Percentiles rank a stretch among this genome's conserved stretches.
These are phyloP conservation scores for Alternaria arbusti DNA, from an alignment of 2,329 filamentous ascomycete genomes.

Conservation along the genomic window DNA sequence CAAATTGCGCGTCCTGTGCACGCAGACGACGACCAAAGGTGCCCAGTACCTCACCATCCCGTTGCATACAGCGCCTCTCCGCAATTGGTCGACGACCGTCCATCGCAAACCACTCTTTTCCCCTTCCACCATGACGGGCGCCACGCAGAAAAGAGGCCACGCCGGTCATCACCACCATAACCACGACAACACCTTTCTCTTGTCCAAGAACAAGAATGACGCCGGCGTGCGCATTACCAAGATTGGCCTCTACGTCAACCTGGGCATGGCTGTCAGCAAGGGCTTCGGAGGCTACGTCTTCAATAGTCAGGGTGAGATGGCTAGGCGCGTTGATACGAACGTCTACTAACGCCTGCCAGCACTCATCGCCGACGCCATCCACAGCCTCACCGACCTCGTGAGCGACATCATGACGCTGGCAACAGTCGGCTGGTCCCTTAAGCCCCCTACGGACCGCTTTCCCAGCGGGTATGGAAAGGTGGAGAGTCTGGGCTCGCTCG, in stretches of 20 bases:
- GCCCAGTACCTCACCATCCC: constrained; percentile 15
- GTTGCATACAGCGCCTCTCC: constrained; percentile 8
- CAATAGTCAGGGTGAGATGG: constrained; percentile 73
- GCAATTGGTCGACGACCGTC: constrained; percentile 42
- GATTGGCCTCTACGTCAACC: constrained; percentile 85
- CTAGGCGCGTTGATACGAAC: neutral
- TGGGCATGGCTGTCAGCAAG: constrained; percentile 93
- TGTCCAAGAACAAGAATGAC: constrained; percentile 84
- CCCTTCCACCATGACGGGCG: constrained; percentile 38
- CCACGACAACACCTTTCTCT: constrained; percentile 84
- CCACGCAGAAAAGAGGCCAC: constrained; percentile 41
- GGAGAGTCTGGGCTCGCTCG: constrained; percentile 92
- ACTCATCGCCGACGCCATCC: constrained; percentile 91
- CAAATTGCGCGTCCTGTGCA: constrained; percentile 42
- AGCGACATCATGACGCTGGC: constrained; percentile 93
- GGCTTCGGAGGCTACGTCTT: constrained; percentile 91
- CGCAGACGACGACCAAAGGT: constrained; percentile 34
- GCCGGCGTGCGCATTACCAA: constrained; percentile 92
- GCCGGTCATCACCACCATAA: constrained; percentile 68
- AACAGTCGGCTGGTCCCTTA: constrained; percentile 92
- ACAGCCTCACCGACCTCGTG: constrained; percentile 92
- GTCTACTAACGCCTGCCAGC: constrained; percentile 53
- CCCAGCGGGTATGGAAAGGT: constrained; percentile 95
- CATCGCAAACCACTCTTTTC: constrained; percentile 41
- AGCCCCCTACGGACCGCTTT: constrained; percentile 81